Conservation (phyloP, 371 early-diverging fungal genomes). For the Mucor racemosus region DNA sequence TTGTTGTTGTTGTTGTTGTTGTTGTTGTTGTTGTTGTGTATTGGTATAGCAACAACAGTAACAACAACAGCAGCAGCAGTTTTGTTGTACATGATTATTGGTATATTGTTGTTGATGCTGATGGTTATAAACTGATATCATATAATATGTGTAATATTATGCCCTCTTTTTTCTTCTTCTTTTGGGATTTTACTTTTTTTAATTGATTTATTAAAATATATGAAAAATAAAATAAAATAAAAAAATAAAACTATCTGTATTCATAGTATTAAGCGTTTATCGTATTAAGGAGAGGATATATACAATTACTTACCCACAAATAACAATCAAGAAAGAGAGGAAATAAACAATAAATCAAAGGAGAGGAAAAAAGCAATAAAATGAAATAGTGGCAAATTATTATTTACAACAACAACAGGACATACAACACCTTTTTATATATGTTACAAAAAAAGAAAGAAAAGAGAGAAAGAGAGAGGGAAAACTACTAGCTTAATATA, state of each 20-base stretch:
- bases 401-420: neutral
- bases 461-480: neutral
- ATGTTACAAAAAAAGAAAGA: neutral
- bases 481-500: neutral
- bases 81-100: neutral
- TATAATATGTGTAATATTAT: neutral
- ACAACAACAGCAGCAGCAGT: constrained; percentile 23
- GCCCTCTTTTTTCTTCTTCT: too few species aligned
- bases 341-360: neutral
- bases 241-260: neutral
- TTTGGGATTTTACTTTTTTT: too few species aligned
- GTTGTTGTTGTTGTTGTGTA: neutral
- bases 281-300: too few species aligned
- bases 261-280: too few species aligned
- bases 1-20: neutral
- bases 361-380: neutral
- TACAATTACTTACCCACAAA: too few species aligned
- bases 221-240: too few species aligned
- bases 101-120: neutral
- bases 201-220: neutral
- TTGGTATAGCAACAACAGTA: constrained; percentile 11
- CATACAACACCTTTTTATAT: neutral
- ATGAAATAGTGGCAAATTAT: neutral
- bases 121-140: neutral
- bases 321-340: neutral